Conservation (phyloP, 345 rosid species). For the Draba incana region DNA sequence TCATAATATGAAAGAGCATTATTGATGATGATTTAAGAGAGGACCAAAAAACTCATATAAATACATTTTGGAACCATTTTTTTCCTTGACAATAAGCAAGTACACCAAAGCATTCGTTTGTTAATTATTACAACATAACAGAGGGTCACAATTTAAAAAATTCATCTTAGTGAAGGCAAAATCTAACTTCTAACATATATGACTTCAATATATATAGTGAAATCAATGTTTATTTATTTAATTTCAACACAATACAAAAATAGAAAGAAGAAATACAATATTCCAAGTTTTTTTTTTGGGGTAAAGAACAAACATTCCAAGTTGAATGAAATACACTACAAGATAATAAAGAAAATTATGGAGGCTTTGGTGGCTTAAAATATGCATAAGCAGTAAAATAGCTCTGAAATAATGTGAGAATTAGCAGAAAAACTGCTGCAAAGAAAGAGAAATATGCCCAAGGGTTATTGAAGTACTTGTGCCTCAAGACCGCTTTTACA, state of each 20-base stretch:
- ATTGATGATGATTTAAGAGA: no score
- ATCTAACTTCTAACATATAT: neutral
- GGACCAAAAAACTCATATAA: no score
- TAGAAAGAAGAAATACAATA: neutral
- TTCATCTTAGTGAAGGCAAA: neutral
- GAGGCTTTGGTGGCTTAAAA: constrained; percentile 47
- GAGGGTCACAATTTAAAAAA: neutral
- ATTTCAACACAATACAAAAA: neutral
- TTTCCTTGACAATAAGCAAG: no score
- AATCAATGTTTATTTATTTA: neutral
- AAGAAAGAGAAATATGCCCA: constrained; percentile 80
- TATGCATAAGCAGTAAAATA: constrained; percentile 67
- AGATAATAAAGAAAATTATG: constrained; percentile 32
- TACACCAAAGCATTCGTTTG: no score
- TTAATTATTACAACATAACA: no score
- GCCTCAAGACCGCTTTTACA: constrained; percentile 70
- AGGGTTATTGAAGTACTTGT: constrained; percentile 75
- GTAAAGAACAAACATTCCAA: neutral
- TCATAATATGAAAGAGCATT: no score
- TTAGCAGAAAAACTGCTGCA: constrained; percentile 63
- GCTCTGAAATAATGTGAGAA: constrained; percentile 78
- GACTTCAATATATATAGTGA: neutral
- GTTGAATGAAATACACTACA: neutral
- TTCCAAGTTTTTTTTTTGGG: neutral
- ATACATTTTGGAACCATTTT: no score